These are phyloP conservation scores for Jatropha curcas DNA, from an alignment of 345 rosid species.

Conservation along the genomic window DNA sequence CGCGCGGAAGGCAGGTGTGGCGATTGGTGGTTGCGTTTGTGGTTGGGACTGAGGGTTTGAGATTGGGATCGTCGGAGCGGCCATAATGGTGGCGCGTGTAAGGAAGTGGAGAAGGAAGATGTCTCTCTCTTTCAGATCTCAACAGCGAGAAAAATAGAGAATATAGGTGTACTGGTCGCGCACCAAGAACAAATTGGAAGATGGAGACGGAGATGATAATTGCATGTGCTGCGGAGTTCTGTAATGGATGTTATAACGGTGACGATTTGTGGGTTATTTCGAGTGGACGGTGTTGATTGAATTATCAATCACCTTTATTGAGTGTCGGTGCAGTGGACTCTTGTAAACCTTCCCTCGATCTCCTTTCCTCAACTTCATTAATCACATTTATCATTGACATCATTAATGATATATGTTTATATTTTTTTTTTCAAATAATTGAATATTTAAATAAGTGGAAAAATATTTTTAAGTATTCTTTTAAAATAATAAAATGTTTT, in stretches of 20 bases:
- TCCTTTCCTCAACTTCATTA: too few species aligned
- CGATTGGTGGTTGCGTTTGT: conserved; percentile 60
- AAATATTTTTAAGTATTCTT: too few species aligned
- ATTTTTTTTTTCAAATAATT: too few species aligned
- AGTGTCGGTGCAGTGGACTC: background rate
- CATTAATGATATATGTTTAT: too few species aligned
- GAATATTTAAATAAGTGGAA: too few species aligned
- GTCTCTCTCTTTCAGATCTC: background rate
- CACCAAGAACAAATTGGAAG: background rate
- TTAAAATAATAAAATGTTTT: too few species aligned
- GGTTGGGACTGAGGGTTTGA: conserved; percentile 37
- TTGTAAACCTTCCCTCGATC: too few species aligned
- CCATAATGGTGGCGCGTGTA: conserved; percentile 46
- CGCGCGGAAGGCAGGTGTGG: conserved; percentile 70
- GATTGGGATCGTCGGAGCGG: conserved; percentile 58
- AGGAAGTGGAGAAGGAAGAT: background rate
- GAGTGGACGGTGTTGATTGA: background rate
- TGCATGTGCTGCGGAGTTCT: background rate
- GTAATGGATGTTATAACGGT: background rate
- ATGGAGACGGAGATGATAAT: background rate
- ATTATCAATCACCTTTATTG: too few species aligned
- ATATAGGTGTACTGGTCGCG: background rate
- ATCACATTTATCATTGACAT: too few species aligned
- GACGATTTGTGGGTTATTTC: background rate
- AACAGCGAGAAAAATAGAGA: background rate